Conservation (phyloP, 2,329 filamentous ascomycete genomes). For the Penicillium psychrosexuale region DNA sequence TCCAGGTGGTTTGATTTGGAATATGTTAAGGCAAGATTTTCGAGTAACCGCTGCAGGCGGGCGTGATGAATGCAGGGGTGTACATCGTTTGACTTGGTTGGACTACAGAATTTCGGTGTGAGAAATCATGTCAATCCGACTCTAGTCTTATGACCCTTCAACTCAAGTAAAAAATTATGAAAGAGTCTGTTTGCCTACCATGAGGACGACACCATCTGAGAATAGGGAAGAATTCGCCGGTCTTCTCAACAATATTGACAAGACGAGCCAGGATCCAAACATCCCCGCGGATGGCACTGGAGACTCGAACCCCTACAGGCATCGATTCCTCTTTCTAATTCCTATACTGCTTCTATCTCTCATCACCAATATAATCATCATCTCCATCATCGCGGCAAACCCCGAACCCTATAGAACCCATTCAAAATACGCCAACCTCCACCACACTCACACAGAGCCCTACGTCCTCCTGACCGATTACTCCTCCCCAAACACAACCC, state of each 20-base stretch:
- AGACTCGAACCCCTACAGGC: background rate
- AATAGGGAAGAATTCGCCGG: background rate
- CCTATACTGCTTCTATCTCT: background rate
- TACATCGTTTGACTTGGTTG: background rate
- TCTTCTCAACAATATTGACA: background rate
- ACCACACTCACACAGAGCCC: background rate
- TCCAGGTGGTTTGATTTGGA: background rate
- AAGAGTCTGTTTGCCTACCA: background rate
- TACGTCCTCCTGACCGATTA: background rate
- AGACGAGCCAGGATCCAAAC: background rate
- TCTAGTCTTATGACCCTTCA: background rate
- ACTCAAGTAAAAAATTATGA: background rate
- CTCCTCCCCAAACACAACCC: background rate
- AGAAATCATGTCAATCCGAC: background rate
- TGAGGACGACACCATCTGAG: background rate
- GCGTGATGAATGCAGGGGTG: background rate
- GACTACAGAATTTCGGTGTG: background rate
- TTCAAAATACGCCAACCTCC: background rate
- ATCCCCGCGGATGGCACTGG: background rate
- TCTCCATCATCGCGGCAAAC: background rate
- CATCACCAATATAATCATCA: background rate
- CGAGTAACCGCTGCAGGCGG: background rate
- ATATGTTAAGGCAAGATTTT: background rate
- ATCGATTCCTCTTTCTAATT: background rate
- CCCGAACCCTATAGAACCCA: background rate